Evolutionary conservation across 768 basidiomycete genomes (phyloP), one percentile per base, ranked within the genome.

Genomic region (Rickenella mellea): DNA sequence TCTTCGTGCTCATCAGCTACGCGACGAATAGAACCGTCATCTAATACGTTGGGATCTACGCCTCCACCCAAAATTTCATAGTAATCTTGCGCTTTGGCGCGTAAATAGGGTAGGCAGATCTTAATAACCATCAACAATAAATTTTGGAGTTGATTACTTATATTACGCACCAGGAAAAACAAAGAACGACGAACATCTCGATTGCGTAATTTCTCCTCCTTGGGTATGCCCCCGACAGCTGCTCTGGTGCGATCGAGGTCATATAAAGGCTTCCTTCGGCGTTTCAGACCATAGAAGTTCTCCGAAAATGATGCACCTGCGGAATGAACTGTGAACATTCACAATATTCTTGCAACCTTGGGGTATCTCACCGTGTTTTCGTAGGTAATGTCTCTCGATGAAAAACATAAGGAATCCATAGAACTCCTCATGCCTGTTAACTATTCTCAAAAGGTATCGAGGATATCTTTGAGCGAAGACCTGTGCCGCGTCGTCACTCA

Each of bases 361-460:
- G 9, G 22, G 24, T 11, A 17, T 25, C 19, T 24, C 8, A 29
- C 93, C 78, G 53, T 93, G 79, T 56, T 80, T 84, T 47, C 74
- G 76, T 43, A 99, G 79, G 61, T 96, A 93, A 64, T 94, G 80
- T 12, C 80, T 70, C 64, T 99, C 96, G 14, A 98, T 82, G 43
- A 91, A 71, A 41, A 93, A 64, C 82, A 98, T 88, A 48, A 94
- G 69, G 11, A 74, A 50, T 1, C 92, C 87, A 53, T 96, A 98
- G 61, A 96, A 89, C 59, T 97, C 93, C 59, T 99, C 96, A 67
- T 99, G 96, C 25, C 79, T 69, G 60, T 98, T 97, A 12, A 96
- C 88, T 41, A 98, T 70, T 14, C 82, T 80, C 31, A 99, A 64
- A 24, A 98, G 73, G 60, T 97, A 93, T 42, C 96, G 76, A 5